Evolutionary conservation across 2,329 filamentous ascomycete genomes (phyloP).

Genomic region (Hymenoscyphus occultus): DNA sequence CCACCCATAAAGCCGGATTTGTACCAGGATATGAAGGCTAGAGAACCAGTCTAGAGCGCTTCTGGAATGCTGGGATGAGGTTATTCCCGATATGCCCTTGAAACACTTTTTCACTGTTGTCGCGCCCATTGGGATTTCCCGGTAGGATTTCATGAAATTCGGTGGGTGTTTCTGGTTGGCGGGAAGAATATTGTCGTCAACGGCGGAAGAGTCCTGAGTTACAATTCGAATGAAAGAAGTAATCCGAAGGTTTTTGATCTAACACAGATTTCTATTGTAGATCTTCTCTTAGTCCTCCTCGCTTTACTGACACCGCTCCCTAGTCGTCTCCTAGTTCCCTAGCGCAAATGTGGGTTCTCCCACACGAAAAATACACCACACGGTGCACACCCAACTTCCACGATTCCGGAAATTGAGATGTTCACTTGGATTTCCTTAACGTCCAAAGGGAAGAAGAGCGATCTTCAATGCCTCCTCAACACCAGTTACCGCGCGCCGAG

Average conservation of each 20-base stretch:
- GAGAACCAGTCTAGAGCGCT: background rate
- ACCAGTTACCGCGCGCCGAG: background rate
- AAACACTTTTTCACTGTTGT: background rate
- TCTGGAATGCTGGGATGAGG: background rate
- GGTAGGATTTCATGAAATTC: too few species aligned
- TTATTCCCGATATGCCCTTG: constrained; percentile 1
- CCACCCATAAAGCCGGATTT: background rate
- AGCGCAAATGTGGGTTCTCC: background rate
- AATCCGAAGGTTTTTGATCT: too few species aligned
- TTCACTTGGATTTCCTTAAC: background rate
- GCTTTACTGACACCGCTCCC: too few species aligned
- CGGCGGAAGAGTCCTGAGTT: too few species aligned
- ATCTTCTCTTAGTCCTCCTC: too few species aligned
- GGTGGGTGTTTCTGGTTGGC: too few species aligned
- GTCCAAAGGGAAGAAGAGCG: background rate
- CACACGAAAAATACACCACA: background rate
- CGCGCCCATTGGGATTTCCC: background rate
- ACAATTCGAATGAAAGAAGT: too few species aligned
- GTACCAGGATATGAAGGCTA: constrained; percentile 1
- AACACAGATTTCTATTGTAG: too few species aligned
- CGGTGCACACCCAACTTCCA: background rate
- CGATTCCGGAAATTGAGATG: background rate
- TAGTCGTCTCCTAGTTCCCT: too few species aligned
- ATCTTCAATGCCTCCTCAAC: background rate
- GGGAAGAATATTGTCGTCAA: too few species aligned